Evolutionary conservation across 176 grass and related monocot genomes (phyloP).

Genomic region (Puccinellia tenuiflora): DNA sequence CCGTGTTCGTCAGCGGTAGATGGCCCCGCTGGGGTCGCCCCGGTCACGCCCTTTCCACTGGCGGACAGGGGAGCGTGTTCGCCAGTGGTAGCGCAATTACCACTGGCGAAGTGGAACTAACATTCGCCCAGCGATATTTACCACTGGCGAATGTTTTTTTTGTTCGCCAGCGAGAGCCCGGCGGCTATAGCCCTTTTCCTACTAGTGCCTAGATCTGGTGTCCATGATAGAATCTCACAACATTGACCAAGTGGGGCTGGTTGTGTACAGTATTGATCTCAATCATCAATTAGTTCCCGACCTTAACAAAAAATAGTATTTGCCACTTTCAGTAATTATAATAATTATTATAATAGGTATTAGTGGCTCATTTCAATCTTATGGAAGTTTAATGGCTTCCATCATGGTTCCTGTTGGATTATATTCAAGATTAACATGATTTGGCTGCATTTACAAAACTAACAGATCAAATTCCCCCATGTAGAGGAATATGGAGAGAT

Average conservation of each 20-base stretch:
- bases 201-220: conserved; percentile 16
- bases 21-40: too few species aligned
- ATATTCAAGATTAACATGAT: not conserved
- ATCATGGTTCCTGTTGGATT: not conserved
- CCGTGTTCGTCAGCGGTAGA: too few species aligned
- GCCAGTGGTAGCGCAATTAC: too few species aligned
- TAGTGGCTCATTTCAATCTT: not conserved
- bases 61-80: too few species aligned
- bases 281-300: conserved; percentile 2
- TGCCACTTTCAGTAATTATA: not conserved
- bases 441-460: not conserved
- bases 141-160: too few species aligned
- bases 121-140: too few species aligned
- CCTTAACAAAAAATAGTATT: conserved; percentile 20
- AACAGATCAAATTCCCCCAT: not conserved
- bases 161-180: too few species aligned
- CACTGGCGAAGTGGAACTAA: too few species aligned
- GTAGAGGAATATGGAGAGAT: not conserved
- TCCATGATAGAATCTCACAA: not conserved
- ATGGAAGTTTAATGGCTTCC: not conserved
- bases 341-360: not conserved
- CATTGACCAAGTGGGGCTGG: conserved; percentile 16
- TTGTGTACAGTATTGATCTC: not conserved
- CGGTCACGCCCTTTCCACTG: too few species aligned
- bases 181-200: too few species aligned